Conservation (phyloP, 2,329 filamentous ascomycete species). For the Trichoderma brevicompactum region DNA sequence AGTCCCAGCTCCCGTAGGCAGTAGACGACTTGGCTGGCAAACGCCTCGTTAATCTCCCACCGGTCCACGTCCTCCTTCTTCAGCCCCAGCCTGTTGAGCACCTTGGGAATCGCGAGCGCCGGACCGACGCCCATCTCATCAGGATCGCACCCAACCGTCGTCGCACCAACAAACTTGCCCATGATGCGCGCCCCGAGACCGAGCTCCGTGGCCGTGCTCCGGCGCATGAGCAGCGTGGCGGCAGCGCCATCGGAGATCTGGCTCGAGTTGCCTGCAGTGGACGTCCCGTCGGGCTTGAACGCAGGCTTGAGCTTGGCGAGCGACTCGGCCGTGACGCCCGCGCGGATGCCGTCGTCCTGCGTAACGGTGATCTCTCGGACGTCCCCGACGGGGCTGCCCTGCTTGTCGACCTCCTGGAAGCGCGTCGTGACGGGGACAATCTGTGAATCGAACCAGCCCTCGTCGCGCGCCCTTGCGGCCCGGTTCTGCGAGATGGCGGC, state of each 20-base stretch:
- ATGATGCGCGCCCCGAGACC: slow-evolving; percentile 73
- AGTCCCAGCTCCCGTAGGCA: slow-evolving; percentile 73
- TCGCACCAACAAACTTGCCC: slow-evolving; percentile 79
- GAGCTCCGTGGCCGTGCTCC: slow-evolving; percentile 75
- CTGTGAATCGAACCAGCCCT: slow-evolving; percentile 75
- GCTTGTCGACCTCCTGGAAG: slow-evolving; percentile 66
- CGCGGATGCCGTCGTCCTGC: slow-evolving; percentile 82
- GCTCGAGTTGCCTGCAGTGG: slow-evolving; percentile 83
- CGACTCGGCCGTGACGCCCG: slow-evolving; percentile 68
- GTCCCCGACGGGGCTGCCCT: slow-evolving; percentile 59
- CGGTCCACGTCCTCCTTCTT: slow-evolving; percentile 71
- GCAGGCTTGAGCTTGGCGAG: slow-evolving; percentile 83
- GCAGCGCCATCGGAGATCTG: slow-evolving; percentile 91
- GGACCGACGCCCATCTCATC: slow-evolving; percentile 96
- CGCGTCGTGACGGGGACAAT: slow-evolving; percentile 79
- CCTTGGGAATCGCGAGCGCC: slow-evolving; percentile 80
- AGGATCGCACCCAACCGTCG: slow-evolving; percentile 76
- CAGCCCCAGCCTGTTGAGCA: slow-evolving; percentile 72
- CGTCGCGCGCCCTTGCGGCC: slow-evolving; percentile 70
- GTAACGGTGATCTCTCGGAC: slow-evolving; percentile 68
- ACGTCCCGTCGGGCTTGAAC: slow-evolving; percentile 73
- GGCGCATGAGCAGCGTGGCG: slow-evolving; percentile 80
- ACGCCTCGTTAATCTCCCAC: slow-evolving; percentile 94
- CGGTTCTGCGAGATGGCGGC: slow-evolving; percentile 75
- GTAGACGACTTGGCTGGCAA: slow-evolving; percentile 69